Evolutionary conservation across 108 stramenopile species (phyloP), one percentile per base, ranked within the genome.

Genomic region (Stephanodiscus triporus): DNA sequence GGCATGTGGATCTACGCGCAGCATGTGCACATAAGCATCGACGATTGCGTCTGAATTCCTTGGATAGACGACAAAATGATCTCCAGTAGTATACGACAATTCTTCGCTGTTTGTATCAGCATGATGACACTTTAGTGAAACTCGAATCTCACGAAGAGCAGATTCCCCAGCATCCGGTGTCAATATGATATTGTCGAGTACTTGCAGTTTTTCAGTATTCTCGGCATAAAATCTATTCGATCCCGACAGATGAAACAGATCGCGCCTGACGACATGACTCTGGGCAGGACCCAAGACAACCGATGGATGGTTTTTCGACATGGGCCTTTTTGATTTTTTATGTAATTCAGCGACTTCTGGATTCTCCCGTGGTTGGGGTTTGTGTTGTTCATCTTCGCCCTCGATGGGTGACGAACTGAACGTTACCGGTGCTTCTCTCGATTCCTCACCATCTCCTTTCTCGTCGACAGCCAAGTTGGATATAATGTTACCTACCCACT

Each of bases 401-500:
- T 43, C 0, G 23, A 34, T 50, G 26, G 45, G 11, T 34, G 63
- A 49, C 26, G 1, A 22, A 29, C 62, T 53, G 10, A 65, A 48
- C 32, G 19, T 4, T 40, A 38, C 56, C 32, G 45, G 50, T 61
- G 42, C 62, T 40, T 56, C 58, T 26, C n/a, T 58, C 54, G 69
- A 59, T 60, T 47, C 45, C 51, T 60, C 37, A 56, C 60, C 32
- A 69, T 55, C 67, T 77, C 71, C 78, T 54, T 16, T 51, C n/a
- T 29, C 29, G 9, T 23, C 59, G 8, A 13, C 66, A 49, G 10
- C 72, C 61, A 96, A 59, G 1, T 68, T 36, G 27, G 63, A 67
- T 55, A 87, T 74, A 14, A 95, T 63, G 3, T 61, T 49, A 60
- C 84, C 91, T 70, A 80, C 88, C 96, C 96, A 98, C 22, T 75